Evolutionary conservation across 495 filamentous ascomycete species (phyloP), one percentile per base, ranked within the genome.

Genomic region (Penicillium lividum): DNA sequence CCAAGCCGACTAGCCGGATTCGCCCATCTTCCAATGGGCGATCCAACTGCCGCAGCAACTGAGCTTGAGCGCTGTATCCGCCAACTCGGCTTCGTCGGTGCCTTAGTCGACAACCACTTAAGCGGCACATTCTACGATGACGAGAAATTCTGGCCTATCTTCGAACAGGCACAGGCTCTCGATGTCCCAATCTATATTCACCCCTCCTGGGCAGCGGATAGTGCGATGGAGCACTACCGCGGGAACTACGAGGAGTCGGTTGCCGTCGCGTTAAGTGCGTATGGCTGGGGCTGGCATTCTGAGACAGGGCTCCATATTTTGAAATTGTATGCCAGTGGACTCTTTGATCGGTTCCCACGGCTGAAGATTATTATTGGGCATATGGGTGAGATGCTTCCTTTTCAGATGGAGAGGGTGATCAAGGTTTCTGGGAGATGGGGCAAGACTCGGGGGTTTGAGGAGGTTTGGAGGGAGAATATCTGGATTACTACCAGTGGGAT

Each of bases 121-220:
- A 69, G 79, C 30, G 79, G 80, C 0, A 7, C 42, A 18, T 53
- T 53, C 22, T 53, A 53, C 36, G 51, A 53, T 6, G 9, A 53
- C 18, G 51, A 53, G 18, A 40, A 18, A 10, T 53, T 53, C 16
- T 53, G 31, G 51, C 16, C 30, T 2, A 15, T 84, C 7, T 88
- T 79, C 61, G 66, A 66, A 18, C 70, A 61, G 7, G 82, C 80
- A 5, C 71, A 82, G 51, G 67, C 73, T 13, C 76, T 86, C 0
- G 76, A 82, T 50, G 80, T 85, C 0, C 82, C 84, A 4, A 71
- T 85, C 25, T 87, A 85, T 51, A 74, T 86, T 13, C 85, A 86
- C 57, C 84, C 82, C 3, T 74, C 73, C 0, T 77, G 65, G 51
- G 75, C 80, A 6, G 54, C 71, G 6, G 69, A 70, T 0, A 56